Percentiles rank a stretch among this genome's conserved stretches.
These are phyloP conservation scores for Rugosomyces carneus DNA, from an alignment of 1,284 basidiomycete species.

Conservation along the genomic window DNA sequence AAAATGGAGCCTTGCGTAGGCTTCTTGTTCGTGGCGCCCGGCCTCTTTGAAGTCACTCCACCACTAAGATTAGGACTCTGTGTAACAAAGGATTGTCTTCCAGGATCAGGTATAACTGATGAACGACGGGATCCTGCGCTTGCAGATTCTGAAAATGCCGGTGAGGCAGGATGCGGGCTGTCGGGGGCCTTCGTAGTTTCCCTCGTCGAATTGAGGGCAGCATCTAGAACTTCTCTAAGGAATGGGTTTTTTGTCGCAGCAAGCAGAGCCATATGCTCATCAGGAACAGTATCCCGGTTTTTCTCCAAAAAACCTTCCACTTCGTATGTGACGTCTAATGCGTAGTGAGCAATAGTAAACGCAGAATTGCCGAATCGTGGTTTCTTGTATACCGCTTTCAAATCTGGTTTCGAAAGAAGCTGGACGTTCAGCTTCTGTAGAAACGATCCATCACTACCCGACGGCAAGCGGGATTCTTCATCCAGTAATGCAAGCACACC, in stretches of 20 bases:
- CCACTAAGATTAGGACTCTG: slow-evolving; percentile 32
- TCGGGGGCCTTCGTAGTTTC: slow-evolving; percentile 64
- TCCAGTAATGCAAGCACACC: slow-evolving; percentile 94
- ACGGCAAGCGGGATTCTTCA: slow-evolving; percentile 95
- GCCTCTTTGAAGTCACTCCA: slow-evolving; percentile 42
- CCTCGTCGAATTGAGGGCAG: slow-evolving; percentile 75
- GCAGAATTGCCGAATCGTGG: slow-evolving; percentile 95
- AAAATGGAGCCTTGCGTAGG: slow-evolving; percentile 98
- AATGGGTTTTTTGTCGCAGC: slow-evolving; percentile 86
- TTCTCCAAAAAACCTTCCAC: slow-evolving; percentile 98
- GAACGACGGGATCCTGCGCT: slow-evolving; percentile 70
- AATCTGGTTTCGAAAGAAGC: slow-evolving; percentile 79
- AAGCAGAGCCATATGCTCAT: slow-evolving; percentile 91
- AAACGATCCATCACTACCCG: slow-evolving; percentile 91
- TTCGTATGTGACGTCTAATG: slow-evolving; percentile 97
- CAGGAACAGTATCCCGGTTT: slow-evolving; percentile 97
- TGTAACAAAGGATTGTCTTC: slow-evolving; percentile 66
- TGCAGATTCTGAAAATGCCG: slow-evolving; percentile 67
- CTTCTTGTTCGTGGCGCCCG: slow-evolving; percentile 74
- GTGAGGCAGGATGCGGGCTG: slow-evolving; percentile 58
- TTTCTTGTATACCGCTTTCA: slow-evolving; percentile 93
- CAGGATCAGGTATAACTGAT: slow-evolving; percentile 80
- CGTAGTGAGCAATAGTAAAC: slow-evolving; percentile 98
- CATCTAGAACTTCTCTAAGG: slow-evolving; percentile 91
- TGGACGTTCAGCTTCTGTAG: slow-evolving; percentile 91